These are phyloP conservation scores for Naganishia sp. DNA, from an alignment of 1,284 basidiomycete species.

Conservation along the genomic window DNA sequence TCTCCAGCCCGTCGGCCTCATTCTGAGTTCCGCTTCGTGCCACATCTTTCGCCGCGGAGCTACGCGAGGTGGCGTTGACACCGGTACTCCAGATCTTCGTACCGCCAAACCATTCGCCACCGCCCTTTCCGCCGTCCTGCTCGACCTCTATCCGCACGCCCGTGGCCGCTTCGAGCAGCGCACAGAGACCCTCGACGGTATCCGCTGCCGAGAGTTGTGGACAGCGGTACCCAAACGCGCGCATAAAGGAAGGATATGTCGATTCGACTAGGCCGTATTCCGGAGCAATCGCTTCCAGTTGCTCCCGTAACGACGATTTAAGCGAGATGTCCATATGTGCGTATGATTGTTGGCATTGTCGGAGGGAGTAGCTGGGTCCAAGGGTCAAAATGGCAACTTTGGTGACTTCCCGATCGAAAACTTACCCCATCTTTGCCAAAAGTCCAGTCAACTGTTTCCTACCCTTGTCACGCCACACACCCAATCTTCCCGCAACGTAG, in stretches of 20 bases:
- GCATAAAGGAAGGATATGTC: slow-evolving; percentile 87
- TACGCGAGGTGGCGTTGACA: slow-evolving; percentile 38
- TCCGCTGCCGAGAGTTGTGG: slow-evolving; percentile 88
- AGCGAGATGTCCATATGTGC: slow-evolving; percentile 95
- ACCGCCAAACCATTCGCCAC: slow-evolving; percentile 87
- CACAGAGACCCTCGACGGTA: slow-evolving; percentile 84
- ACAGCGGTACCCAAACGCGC: slow-evolving; percentile 84
- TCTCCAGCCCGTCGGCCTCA: slow-evolving; percentile 40
- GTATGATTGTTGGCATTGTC: slow-evolving; percentile 89
- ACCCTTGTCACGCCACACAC: slow-evolving; percentile 94
- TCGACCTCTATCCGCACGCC: slow-evolving; percentile 88
- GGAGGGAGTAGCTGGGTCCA: slow-evolving; percentile 74
- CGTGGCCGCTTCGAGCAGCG: slow-evolving; percentile 85
- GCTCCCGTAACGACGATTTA: slow-evolving; percentile 75
- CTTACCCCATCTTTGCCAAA: slow-evolving; percentile 97
- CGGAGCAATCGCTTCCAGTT: slow-evolving; percentile 86
- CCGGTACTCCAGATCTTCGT: slow-evolving; percentile 67
- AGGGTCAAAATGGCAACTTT: neutral
- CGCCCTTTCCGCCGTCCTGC: slow-evolving; percentile 74
- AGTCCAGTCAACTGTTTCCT: slow-evolving; percentile 84
- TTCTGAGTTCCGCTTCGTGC: slow-evolving; percentile 17
- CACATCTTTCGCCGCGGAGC: slow-evolving; percentile 19
- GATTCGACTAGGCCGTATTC: slow-evolving; percentile 97
- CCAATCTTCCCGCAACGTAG: slow-evolving; percentile 91
- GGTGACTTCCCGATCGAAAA: slow-evolving; percentile 26